These are phyloP conservation scores for Hypoxylon intermedium DNA, from an alignment of 495 filamentous ascomycete species.

Conservation along the genomic window DNA sequence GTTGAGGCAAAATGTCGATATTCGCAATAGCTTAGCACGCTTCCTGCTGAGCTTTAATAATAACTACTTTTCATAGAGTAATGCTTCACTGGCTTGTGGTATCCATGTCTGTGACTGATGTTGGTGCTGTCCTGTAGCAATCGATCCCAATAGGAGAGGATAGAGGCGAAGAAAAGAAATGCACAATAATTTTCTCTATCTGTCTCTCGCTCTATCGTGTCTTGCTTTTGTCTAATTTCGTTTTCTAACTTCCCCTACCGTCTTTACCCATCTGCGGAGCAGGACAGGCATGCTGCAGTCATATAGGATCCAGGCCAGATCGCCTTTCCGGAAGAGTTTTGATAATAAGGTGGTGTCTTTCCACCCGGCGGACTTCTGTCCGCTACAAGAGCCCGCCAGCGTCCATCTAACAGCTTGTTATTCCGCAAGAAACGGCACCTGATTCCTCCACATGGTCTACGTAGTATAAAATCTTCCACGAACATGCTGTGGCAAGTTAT, in stretches of 20 bases:
- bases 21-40: too few relatives aligned
- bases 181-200: too few relatives aligned
- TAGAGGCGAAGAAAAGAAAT: too few relatives aligned
- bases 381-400: slow-evolving; percentile 54
- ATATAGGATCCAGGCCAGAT: slow-evolving; percentile 49
- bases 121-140: too few relatives aligned
- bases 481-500: slow-evolving; percentile 50
- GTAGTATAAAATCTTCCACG: slow-evolving; percentile 45
- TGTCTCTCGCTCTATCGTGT: not conserved
- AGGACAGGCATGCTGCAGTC: slow-evolving; percentile 53
- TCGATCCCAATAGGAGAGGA: too few relatives aligned
- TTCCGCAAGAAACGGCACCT: too few relatives aligned
- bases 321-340: slow-evolving; percentile 18
- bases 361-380: slow-evolving; percentile 46
- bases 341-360: slow-evolving; percentile 43
- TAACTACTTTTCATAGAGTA: too few relatives aligned
- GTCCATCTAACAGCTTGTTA: slow-evolving; percentile 42
- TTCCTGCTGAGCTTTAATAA: too few relatives aligned
- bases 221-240: not conserved
- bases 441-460: slow-evolving; percentile 42
- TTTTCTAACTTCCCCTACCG: not conserved
- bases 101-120: too few relatives aligned
- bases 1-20: too few relatives aligned
- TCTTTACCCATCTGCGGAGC: slow-evolving; percentile 32
- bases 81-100: too few relatives aligned